Conservation (phyloP, 2,329 filamentous ascomycete species). For the Ramularia collo-cygni region DNA sequence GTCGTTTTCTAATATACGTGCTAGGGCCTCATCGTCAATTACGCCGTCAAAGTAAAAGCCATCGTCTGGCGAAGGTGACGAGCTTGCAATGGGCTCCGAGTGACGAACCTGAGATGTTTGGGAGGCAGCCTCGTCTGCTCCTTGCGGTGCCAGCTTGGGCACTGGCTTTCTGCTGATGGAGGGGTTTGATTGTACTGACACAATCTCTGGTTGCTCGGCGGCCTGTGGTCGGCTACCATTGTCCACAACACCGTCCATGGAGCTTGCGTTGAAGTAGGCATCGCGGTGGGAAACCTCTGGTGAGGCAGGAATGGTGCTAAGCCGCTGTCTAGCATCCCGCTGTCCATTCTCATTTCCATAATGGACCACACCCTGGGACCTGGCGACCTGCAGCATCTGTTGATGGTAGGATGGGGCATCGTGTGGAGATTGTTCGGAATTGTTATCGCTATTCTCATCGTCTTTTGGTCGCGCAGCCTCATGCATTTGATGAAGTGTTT, state of each 20-base stretch:
- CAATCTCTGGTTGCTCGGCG: conserved; percentile 22
- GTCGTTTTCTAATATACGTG: conserved; percentile 29
- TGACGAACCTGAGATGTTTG: conserved; percentile 17
- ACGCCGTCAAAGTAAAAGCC: conserved; percentile 25
- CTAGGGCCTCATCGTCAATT: conserved; percentile 41
- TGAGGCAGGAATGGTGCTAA: conserved; percentile 42
- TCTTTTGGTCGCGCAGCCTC: conserved; percentile 48
- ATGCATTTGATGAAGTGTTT: conserved; percentile 72
- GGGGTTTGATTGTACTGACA: conserved; percentile 20
- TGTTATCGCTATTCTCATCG: conserved; percentile 11
- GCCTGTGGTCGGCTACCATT: conserved; percentile 2
- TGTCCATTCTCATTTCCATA: conserved; percentile 3
- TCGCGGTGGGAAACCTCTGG: conserved; percentile 34
- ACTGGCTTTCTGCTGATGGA: conserved; percentile 27
- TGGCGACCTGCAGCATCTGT: conserved; percentile 8
- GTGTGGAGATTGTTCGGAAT: no score
- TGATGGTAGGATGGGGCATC: conserved; percentile 7
- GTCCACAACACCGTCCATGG: conserved; percentile 13
- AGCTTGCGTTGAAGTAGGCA: conserved; percentile 23
- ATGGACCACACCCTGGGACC: conserved; percentile 4
- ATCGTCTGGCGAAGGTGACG: conserved; percentile 17
- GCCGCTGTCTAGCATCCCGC: conserved; percentile 24
- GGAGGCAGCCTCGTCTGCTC: conserved; percentile 6
- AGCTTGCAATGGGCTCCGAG: conserved; percentile 9
- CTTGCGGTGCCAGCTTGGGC: conserved; percentile 12